Base-by-base conservation (phyloP, 805 yeast species). In the Pichia cabralensis region DNA sequence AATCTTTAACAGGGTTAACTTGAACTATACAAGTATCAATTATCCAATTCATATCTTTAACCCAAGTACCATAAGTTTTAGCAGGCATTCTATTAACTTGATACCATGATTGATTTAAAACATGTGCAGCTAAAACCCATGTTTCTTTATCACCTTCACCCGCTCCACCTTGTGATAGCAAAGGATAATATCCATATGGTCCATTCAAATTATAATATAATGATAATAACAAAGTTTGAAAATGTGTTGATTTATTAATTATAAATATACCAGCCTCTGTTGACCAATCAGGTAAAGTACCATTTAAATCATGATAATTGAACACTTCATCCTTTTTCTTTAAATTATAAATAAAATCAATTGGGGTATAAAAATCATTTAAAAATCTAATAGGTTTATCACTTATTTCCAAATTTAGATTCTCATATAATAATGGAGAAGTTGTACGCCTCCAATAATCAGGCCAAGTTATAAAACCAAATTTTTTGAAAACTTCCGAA, bases 81-180 rank as follows among this genome's bases (percentile, higher is more conserved):
- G 37, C 47, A 8, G 53, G 52, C 15, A 37, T 49, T 11, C 61
- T 60, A 30, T 62, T 61, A 5, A 64, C 56, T 50, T 74, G 80
- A 47, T 73, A 73, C 44, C 60, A 72, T 2, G 64, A 58, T 29
- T 65, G 52, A 5, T 59, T 53, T 23, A 67, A 54, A 8, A 62
- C 64, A 28, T 64, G 63, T 5, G 83, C 76, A 2, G 84, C 80
- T 0, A 83, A 78, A 30, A 74, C 57, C 41, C 76, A 75, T 0
- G 88, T 79, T 41, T 80, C 86, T 50, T 80, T 80, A 50, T 80
- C 88, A 32, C 86, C 86, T 55, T 76, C 83, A 11, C 88, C 88
- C 3, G 67, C 68, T 28, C 67, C 65, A 22, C 80, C 79, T 53
- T 75, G 75, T 3, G 78, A 61, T 26, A 79, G 55, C 28, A 78